Evolutionary conservation across 441 rosid genomes (phyloP).

Genomic region (Sinapis alba): DNA sequence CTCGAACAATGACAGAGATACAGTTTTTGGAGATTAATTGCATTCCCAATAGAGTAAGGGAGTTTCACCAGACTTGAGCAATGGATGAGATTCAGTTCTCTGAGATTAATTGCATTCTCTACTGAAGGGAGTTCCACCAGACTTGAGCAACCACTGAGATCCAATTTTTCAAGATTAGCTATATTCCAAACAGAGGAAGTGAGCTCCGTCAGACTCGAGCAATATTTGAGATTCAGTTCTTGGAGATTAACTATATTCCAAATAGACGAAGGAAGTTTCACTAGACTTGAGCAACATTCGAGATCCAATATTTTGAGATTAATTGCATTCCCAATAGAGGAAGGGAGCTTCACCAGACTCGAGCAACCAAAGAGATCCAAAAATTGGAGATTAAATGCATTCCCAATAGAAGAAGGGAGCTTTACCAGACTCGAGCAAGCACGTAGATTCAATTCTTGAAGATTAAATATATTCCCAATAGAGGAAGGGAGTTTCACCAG

Average conservation of each 20-base stretch:
- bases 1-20: neutral
- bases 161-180: neutral
- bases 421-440: too few relatives aligned
- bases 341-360: too few relatives aligned
- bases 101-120: too few relatives aligned
- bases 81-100: neutral
- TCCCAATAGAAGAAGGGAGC: neutral
- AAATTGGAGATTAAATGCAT: neutral
- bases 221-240: neutral
- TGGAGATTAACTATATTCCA: neutral
- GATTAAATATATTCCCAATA: too few relatives aligned
- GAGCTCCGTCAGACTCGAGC: neutral
- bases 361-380: neutral
- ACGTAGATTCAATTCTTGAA: too few relatives aligned
- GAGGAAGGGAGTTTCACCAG: neutral
- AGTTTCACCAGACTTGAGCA: neutral
- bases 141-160: neutral
- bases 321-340: too few relatives aligned
- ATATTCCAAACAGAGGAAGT: neutral
- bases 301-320: too few relatives aligned
- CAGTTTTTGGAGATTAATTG: neutral
- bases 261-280: neutral
- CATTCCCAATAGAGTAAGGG: neutral
- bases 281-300: neutral
- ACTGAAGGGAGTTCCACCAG: neutral